Conservation (phyloP, 768 basidiomycete genomes). For the Paxillus rubicundulus region DNA sequence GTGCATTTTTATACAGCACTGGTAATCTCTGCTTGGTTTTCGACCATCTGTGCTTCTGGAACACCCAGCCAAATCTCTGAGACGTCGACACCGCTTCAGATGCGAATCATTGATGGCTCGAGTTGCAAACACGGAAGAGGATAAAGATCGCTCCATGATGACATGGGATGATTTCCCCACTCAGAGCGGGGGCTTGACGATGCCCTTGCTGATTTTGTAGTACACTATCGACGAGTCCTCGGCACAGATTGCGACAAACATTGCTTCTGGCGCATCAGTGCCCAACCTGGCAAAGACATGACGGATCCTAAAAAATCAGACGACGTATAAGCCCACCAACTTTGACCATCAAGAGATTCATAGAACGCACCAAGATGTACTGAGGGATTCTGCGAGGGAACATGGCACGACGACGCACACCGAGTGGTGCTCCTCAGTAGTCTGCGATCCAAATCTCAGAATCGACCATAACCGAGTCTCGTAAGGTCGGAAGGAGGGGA, state of each 20-base stretch:
- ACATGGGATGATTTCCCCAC: background rate
- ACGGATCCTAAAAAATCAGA: slow-evolving; percentile 44
- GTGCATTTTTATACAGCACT: background rate
- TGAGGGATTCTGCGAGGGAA: slow-evolving; percentile 61
- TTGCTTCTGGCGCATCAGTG: slow-evolving; percentile 34
- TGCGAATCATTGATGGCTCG: no score
- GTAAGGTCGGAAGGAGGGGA: slow-evolving; percentile 6
- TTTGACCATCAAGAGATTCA: background rate
- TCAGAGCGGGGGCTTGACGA: slow-evolving; percentile 68
- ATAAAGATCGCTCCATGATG: no score
- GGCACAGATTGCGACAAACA: slow-evolving; percentile 70
- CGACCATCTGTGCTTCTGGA: no score
- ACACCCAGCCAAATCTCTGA: no score
- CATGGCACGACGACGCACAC: slow-evolving; percentile 57
- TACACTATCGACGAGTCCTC: slow-evolving; percentile 84
- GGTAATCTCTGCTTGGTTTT: background rate
- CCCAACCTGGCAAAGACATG: slow-evolving; percentile 53
- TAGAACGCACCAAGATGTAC: slow-evolving; percentile 52
- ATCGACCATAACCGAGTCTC: background rate
- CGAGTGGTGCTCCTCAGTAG: slow-evolving; percentile 35
- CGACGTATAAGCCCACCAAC: background rate
- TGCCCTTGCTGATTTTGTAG: slow-evolving; percentile 76
- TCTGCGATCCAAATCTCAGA: slow-evolving; percentile 29
- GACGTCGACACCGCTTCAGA: no score
- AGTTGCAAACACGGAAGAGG: no score